A percentile compares a stretch with the other conserved stretches of the same genome.
Conservation (phyloP, 1,284 basidiomycete species). For the Xerocomus amazonicus region DNA sequence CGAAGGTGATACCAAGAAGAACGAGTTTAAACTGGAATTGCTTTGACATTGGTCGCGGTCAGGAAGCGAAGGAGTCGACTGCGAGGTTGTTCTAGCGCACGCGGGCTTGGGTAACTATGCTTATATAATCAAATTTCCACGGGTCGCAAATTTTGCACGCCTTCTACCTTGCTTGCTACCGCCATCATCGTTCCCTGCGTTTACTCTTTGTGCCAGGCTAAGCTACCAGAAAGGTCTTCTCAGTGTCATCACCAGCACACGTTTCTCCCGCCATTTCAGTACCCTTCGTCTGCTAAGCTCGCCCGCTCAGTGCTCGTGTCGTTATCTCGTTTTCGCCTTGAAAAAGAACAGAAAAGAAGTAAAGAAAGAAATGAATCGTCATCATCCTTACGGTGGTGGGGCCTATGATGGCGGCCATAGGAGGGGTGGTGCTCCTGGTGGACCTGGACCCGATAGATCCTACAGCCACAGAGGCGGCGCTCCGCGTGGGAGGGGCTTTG, state of each 20-base stretch:
- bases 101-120: slow-evolving; percentile 1
- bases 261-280: slow-evolving; percentile 19
- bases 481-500: slow-evolving; percentile 60
- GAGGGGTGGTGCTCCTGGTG: slow-evolving; percentile 60
- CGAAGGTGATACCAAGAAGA: slow-evolving; percentile 63
- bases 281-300: slow-evolving; percentile 28
- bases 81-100: slow-evolving; percentile 7
- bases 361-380: slow-evolving; percentile 64
- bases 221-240: slow-evolving; percentile 27
- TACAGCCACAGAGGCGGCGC: slow-evolving; percentile 63
- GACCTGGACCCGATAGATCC: slow-evolving; percentile 68
- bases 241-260: slow-evolving; percentile 22
- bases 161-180: slow-evolving; percentile 17
- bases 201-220: slow-evolving; percentile 21
- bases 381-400: slow-evolving; percentile 73
- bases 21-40: slow-evolving; percentile 91
- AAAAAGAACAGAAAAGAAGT: slow-evolving; percentile 25
- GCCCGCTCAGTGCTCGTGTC: slow-evolving; percentile 29
- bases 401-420: slow-evolving; percentile 62
- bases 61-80: slow-evolving; percentile 11
- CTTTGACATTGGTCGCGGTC: slow-evolving; percentile 60
- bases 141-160: slow-evolving; percentile 27
- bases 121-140: slow-evolving; percentile 30
- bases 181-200: slow-evolving; percentile 29
- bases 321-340: slow-evolving; percentile 31